Conservation (phyloP, 2,329 filamentous ascomycete species). For the Xylariaceae sp. region DNA sequence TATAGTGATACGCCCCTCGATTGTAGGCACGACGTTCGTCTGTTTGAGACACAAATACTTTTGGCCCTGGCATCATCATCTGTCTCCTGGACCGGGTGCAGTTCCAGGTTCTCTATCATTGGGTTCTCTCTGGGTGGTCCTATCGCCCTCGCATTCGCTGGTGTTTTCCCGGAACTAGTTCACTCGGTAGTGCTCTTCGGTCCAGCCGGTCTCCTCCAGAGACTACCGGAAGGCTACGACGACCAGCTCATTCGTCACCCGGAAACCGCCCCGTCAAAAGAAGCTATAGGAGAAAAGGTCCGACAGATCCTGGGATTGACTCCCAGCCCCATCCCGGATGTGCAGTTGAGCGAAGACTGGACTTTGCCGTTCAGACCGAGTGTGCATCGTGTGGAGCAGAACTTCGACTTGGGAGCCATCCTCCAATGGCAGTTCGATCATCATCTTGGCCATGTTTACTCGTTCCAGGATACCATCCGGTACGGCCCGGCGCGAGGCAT, state of each 20-base stretch:
- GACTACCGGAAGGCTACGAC: conserved; percentile 20
- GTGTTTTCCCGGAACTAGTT: conserved; percentile 13
- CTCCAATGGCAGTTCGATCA: conserved; percentile 27
- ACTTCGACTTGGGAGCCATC: conserved; percentile 20
- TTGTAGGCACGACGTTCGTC: conserved; percentile 19
- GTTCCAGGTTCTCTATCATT: conserved; percentile 18
- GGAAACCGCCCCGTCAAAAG: conserved; percentile 16
- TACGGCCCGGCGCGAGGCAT: conserved; percentile 18
- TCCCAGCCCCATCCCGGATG: conserved; percentile 10
- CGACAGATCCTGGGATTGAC: conserved; percentile 19
- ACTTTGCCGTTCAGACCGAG: conserved; percentile 1
- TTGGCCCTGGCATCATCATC: conserved; percentile 18
- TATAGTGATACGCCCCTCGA: conserved; percentile 26
- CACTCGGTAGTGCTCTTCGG: conserved; percentile 20
- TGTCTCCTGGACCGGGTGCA: conserved; percentile 17
- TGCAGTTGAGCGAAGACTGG: conserved; percentile 9
- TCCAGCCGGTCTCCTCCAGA: conserved; percentile 21
- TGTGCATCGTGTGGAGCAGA: conserved; percentile 17
- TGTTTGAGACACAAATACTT: conserved; percentile 20
- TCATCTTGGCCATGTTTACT: conserved; percentile 22
- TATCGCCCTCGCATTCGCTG: conserved; percentile 20
- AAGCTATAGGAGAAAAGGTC: conserved; percentile 21
- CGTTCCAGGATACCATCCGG: conserved; percentile 23
- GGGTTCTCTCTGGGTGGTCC: conserved; percentile 22
- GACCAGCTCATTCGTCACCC: conserved; percentile 21